These are phyloP conservation scores for Alternaria rosae DNA, from an alignment of 2,329 filamentous ascomycete genomes.

Conservation along the genomic window DNA sequence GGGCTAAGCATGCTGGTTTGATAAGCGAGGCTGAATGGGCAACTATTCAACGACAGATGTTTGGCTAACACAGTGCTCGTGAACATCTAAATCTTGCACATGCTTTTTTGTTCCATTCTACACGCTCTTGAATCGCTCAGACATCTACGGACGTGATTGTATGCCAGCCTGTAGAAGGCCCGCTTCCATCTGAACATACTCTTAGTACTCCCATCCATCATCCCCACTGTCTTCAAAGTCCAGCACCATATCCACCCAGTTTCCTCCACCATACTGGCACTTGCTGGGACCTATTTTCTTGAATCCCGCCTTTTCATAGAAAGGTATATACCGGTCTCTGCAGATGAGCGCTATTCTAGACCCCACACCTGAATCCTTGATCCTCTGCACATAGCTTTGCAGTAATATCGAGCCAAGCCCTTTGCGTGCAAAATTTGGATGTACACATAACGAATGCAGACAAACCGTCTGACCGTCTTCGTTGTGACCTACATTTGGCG, in stretches of 20 bases:
- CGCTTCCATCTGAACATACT: background rate
- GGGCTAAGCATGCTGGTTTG: background rate
- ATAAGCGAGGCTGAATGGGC: background rate
- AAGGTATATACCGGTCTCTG: constrained; percentile 74
- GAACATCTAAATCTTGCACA: background rate
- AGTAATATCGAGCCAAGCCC: constrained; percentile 78
- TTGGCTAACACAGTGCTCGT: background rate
- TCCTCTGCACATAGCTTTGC: constrained; percentile 78
- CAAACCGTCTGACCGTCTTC: constrained; percentile 77
- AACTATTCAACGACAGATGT: background rate
- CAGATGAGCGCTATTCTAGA: constrained; percentile 79
- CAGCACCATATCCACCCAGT: constrained; percentile 81
- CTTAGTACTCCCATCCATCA: constrained; percentile 11
- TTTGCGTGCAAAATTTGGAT: constrained; percentile 75
- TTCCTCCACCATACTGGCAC: constrained; percentile 77
- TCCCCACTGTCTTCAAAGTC: constrained; percentile 33
- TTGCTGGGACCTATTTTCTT: constrained; percentile 71
- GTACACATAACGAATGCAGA: constrained; percentile 82
- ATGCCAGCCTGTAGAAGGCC: background rate
- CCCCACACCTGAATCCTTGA: constrained; percentile 73
- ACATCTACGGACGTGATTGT: background rate
- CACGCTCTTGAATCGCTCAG: background rate
- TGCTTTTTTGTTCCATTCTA: background rate
- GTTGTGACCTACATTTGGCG: constrained; percentile 68
- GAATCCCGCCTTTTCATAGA: constrained; percentile 80